A percentile compares a stretch with the other conserved stretches of the same genome.
These are phyloP conservation scores for Aureobasidium lini DNA, from an alignment of 2,329 filamentous ascomycete genomes.

Conservation along the genomic window DNA sequence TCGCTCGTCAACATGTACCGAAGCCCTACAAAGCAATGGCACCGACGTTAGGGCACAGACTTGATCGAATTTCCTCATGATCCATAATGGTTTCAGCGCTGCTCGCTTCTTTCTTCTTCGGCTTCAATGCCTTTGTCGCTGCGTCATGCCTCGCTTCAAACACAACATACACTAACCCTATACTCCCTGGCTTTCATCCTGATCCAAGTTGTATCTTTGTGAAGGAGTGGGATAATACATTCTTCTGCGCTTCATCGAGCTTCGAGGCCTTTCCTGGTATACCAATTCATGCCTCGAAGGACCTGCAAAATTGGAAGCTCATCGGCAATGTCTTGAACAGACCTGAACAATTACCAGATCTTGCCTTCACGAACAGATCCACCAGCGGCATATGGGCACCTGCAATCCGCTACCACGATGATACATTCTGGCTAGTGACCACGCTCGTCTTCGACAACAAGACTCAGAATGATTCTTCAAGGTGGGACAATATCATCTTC, in stretches of 20 bases:
- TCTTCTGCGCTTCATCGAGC: slow-evolving; percentile 38
- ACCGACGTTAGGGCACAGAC: neutral
- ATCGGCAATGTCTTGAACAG: slow-evolving; percentile 30
- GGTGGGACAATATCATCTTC: neutral
- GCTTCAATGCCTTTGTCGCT: neutral
- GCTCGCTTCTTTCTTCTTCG: neutral
- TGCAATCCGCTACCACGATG: slow-evolving; percentile 33
- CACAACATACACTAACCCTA: slow-evolving; percentile 33
- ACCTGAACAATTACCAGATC: slow-evolving; percentile 31
- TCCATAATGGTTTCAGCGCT: no score
- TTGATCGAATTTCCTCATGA: neutral
- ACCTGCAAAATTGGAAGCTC: slow-evolving; percentile 36
- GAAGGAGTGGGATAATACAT: slow-evolving; percentile 30
- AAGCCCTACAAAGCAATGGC: neutral
- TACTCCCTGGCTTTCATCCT: slow-evolving; percentile 40
- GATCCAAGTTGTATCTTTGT: slow-evolving; percentile 40
- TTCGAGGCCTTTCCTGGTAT: slow-evolving; percentile 40
- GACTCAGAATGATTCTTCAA: neutral
- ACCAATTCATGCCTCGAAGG: slow-evolving; percentile 37
- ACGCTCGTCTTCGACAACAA: slow-evolving; percentile 10
- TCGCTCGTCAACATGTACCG: neutral
- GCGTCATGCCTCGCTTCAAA: neutral
- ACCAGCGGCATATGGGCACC: slow-evolving; percentile 37
- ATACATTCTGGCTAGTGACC: slow-evolving; percentile 32
- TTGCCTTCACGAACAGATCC: slow-evolving; percentile 26